Conservation (phyloP, 441 rosid genomes). For the Syzygium syzygioides region DNA sequence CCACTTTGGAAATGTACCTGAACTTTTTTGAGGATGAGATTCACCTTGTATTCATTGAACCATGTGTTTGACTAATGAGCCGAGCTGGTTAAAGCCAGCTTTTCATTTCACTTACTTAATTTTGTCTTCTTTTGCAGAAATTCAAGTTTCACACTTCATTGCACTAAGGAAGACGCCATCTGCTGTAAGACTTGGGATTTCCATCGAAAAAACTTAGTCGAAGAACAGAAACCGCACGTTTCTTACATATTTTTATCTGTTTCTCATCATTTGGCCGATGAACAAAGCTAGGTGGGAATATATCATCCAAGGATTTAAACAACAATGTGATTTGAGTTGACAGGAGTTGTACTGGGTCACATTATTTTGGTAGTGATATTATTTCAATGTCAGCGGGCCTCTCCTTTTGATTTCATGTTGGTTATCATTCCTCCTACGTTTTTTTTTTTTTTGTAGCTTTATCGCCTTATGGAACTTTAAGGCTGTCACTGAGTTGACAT, state of each 20-base stretch:
- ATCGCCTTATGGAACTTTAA: neutral
- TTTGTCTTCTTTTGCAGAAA: neutral
- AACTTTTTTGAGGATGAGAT: neutral
- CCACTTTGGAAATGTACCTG: neutral
- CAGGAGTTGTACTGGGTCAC: neutral
- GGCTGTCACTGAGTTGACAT: neutral
- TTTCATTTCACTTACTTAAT: neutral
- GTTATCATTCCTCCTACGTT: neutral
- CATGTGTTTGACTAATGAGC: neutral
- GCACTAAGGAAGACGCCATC: neutral
- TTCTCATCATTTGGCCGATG: neutral
- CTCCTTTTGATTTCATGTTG: neutral
- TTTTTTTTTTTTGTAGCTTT: neutral
- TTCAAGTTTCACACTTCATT: neutral
- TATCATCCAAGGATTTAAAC: neutral
- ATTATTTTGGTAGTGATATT: neutral
- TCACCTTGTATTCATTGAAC: neutral
- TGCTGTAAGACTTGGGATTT: neutral
- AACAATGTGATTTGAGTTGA: neutral
- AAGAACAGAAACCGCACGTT: neutral
- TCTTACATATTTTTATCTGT: neutral
- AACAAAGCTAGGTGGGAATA: neutral
- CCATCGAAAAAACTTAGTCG: neutral
- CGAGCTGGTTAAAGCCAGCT: neutral
- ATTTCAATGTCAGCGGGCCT: neutral